Conservation (phyloP, 2,329 filamentous ascomycete genomes). For the Neofusicoccum laricinum region DNA sequence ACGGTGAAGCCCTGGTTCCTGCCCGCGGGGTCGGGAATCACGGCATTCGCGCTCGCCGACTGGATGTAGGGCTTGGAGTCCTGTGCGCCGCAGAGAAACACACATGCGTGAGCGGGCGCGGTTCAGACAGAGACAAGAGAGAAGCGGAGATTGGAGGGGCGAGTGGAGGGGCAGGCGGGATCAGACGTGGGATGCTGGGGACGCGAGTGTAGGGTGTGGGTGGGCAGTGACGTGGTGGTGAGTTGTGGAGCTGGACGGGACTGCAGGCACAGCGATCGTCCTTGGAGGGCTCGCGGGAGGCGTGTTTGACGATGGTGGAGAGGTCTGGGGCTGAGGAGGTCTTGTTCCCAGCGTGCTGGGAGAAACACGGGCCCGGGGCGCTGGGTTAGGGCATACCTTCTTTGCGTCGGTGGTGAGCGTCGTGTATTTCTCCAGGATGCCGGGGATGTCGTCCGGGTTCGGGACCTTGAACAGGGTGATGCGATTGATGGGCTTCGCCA, state of each 20-base stretch:
- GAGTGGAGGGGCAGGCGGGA: background rate
- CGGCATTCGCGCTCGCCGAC: slow-evolving; percentile 50
- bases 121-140: background rate
- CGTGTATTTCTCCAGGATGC: slow-evolving; percentile 32
- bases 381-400: slow-evolving; percentile 27
- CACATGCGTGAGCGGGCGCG: background rate
- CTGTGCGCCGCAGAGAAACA: slow-evolving; percentile 37
- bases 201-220: background rate
- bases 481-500: slow-evolving; percentile 30
- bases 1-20: slow-evolving; percentile 64
- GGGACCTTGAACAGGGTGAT: slow-evolving; percentile 38
- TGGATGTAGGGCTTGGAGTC: slow-evolving; percentile 67
- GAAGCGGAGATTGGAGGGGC: background rate
- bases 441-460: slow-evolving; percentile 27
- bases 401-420: slow-evolving; percentile 31
- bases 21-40: slow-evolving; percentile 47
- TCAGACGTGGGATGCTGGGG: background rate
- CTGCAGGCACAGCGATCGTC: background rate
- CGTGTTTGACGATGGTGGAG: background rate
- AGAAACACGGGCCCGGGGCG: background rate
- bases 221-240: background rate
- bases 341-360: background rate
- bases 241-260: background rate
- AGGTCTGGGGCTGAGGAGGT: background rate
- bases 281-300: background rate